Evolutionary conservation across 139 green algal species (phyloP).

Genomic region (Picochlorum sp.): DNA sequence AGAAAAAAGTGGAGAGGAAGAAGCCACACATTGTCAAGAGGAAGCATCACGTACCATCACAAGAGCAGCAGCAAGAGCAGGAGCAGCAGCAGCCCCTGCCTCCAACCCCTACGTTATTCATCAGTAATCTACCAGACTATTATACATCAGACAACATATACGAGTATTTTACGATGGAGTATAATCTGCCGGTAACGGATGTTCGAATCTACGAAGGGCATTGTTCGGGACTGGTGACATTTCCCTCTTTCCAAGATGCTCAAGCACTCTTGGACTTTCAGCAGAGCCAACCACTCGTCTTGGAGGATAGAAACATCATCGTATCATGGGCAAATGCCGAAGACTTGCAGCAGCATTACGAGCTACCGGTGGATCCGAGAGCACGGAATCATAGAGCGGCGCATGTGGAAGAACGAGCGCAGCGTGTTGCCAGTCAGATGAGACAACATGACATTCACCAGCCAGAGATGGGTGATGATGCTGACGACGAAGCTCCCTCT

Average conservation of each 20-base stretch:
- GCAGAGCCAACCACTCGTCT: slow-evolving; percentile 19
- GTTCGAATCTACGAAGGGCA: slow-evolving; percentile 26
- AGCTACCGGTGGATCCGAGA: neutral
- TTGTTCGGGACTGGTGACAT: slow-evolving; percentile 47
- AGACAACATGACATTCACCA: slow-evolving; percentile 5
- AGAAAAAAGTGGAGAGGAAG: neutral
- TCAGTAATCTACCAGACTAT: slow-evolving; percentile 40
- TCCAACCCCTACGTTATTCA: slow-evolving; percentile 32
- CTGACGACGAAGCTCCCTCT: slow-evolving; percentile 5
- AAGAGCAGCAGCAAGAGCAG: neutral
- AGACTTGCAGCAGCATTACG: neutral
- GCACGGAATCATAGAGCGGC: neutral
- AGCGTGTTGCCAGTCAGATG: slow-evolving; percentile 6
- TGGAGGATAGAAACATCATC: slow-evolving; percentile 23
- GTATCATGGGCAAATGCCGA: slow-evolving; percentile 25
- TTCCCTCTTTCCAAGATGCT: slow-evolving; percentile 20
- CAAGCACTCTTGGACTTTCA: slow-evolving; percentile 16
- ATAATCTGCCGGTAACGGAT: neutral
- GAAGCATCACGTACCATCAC: neutral
- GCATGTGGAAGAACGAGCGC: slow-evolving; percentile 12
- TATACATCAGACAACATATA: slow-evolving; percentile 26
- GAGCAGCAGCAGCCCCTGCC: neutral
- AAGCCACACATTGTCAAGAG: neutral
- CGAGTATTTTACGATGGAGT: slow-evolving; percentile 26
- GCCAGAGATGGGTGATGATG: neutral